Conservation (phyloP, 2,329 filamentous ascomycete species). For the Phialophora tarda region DNA sequence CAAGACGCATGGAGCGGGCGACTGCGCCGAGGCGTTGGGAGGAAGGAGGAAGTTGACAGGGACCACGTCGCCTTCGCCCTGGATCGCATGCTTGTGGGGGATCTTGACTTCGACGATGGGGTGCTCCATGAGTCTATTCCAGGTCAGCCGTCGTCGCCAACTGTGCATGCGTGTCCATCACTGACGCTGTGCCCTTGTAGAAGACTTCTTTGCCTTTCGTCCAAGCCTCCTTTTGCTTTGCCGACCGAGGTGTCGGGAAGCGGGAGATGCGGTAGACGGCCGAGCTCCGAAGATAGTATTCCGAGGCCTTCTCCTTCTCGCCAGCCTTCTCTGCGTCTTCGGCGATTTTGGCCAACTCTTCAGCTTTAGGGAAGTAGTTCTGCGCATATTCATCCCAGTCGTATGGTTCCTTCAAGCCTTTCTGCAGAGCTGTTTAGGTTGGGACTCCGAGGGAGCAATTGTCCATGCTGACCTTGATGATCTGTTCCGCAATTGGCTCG, state of each 20-base stretch:
- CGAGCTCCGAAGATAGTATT: slow-evolving; percentile 62
- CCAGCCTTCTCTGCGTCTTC: slow-evolving; percentile 57
- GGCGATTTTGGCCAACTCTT: slow-evolving; percentile 61
- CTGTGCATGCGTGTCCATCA: slow-evolving; percentile 5
- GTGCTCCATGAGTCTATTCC: slow-evolving; percentile 40
- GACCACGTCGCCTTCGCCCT: slow-evolving; percentile 61
- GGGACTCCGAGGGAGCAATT: neutral
- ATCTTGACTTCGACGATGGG: slow-evolving; percentile 68
- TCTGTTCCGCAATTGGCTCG: slow-evolving; percentile 68
- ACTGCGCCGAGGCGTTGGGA: slow-evolving; percentile 47
- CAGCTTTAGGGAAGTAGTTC: slow-evolving; percentile 66
- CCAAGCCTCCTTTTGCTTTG: slow-evolving; percentile 40
- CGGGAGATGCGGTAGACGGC: slow-evolving; percentile 75
- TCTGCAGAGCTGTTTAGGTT: slow-evolving; percentile 42
- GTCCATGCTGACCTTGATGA: slow-evolving; percentile 58
- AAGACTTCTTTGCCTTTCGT: slow-evolving; percentile 38
- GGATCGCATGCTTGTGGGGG: slow-evolving; percentile 60
- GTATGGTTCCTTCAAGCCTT: slow-evolving; percentile 69
- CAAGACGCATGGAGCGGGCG: slow-evolving; percentile 58
- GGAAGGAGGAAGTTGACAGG: slow-evolving; percentile 71
- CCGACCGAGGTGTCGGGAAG: slow-evolving; percentile 59
- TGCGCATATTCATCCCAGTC: slow-evolving; percentile 67
- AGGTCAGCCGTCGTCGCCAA: neutral
- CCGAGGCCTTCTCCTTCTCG: slow-evolving; percentile 61
- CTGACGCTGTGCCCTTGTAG: slow-evolving; percentile 40